Percentiles rank a stretch among this genome's conserved stretches.
phyloP scores from a whole-genome alignment of 2,329 filamentous ascomycete species.

The Gliomastix tumulicola region DNA sequence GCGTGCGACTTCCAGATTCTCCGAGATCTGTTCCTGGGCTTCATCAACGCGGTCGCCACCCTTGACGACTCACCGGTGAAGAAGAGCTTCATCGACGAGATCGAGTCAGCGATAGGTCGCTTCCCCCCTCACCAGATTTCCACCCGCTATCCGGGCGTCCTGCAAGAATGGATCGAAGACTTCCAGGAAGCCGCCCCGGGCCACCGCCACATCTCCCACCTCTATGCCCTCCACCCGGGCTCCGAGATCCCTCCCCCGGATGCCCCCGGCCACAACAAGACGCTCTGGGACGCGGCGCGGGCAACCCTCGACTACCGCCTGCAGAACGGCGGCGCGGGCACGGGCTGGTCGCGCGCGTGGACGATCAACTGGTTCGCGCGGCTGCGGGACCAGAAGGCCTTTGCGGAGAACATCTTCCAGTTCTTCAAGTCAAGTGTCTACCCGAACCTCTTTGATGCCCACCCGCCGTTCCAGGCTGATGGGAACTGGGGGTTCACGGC shows the following conservation, averaged over 20 bases:
- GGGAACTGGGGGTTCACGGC: slow-evolving; percentile 38
- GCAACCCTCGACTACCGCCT: slow-evolving; percentile 1
- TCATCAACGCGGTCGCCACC: slow-evolving; percentile 6
- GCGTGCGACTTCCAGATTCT: slow-evolving; percentile 8
- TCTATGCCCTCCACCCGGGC: slow-evolving; percentile 40
- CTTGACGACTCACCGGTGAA: slow-evolving; percentile 2
- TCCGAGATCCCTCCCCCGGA: slow-evolving; percentile 12
- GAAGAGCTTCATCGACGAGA: slow-evolving; percentile 4
- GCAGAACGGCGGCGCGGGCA: slow-evolving; percentile 1
- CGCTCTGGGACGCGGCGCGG: slow-evolving; percentile 1
- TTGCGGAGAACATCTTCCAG: slow-evolving; percentile 4
- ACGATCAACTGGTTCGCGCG: slow-evolving; percentile 4
- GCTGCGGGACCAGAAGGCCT: neutral
- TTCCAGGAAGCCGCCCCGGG: slow-evolving; percentile 34
- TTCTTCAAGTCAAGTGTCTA: slow-evolving; percentile 4
- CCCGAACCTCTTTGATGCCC: slow-evolving; percentile 2
- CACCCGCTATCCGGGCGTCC: neutral
- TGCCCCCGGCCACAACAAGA: slow-evolving; percentile 1
- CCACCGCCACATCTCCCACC: slow-evolving; percentile 44
- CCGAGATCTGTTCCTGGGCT: slow-evolving; percentile 6
- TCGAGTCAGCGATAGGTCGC: neutral
- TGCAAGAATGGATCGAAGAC: slow-evolving; percentile 29
- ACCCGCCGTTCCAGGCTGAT: slow-evolving; percentile 13
- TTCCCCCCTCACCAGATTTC: neutral
- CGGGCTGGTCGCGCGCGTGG: slow-evolving; percentile 6